Evolutionary conservation across 78 protist genomes (phyloP).

Genomic region (Isochrysis galbana): DNA sequence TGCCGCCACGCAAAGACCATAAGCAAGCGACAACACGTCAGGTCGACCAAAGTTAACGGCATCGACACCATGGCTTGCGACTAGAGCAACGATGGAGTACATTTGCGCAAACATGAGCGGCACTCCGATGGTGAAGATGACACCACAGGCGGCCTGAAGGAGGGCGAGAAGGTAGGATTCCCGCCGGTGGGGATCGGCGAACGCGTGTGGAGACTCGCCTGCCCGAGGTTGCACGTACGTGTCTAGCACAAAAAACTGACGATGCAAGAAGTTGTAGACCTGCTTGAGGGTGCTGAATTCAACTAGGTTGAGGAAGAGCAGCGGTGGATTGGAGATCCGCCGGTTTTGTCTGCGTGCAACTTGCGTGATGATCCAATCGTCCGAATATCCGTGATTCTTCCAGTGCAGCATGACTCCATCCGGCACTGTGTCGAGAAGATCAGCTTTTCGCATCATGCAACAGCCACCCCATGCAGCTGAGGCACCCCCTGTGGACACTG

Average conservation of each 20-base stretch:
- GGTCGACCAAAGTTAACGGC: too few species aligned
- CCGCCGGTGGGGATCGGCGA: too few species aligned
- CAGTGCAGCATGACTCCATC: background rate
- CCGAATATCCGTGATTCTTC: background rate
- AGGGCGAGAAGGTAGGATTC: too few species aligned
- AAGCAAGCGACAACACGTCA: too few species aligned
- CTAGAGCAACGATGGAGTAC: too few species aligned
- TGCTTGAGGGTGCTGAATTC: background rate
- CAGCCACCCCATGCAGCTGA: background rate
- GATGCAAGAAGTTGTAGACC: background rate
- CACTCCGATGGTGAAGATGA: too few species aligned
- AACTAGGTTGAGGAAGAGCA: background rate
- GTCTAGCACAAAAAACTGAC: background rate
- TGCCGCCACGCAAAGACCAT: too few species aligned
- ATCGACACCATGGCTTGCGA: too few species aligned
- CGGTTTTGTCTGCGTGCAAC: background rate
- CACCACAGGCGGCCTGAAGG: too few species aligned
- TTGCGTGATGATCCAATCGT: background rate
- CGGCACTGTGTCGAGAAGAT: background rate
- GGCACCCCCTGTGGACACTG: background rate
- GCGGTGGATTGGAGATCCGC: background rate
- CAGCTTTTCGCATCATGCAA: background rate
- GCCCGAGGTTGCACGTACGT: background rate
- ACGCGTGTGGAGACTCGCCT: too few species aligned
- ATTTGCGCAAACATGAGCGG: too few species aligned